Conservation (phyloP, 2,329 filamentous ascomycete species). For the Neonectria faginata region DNA sequence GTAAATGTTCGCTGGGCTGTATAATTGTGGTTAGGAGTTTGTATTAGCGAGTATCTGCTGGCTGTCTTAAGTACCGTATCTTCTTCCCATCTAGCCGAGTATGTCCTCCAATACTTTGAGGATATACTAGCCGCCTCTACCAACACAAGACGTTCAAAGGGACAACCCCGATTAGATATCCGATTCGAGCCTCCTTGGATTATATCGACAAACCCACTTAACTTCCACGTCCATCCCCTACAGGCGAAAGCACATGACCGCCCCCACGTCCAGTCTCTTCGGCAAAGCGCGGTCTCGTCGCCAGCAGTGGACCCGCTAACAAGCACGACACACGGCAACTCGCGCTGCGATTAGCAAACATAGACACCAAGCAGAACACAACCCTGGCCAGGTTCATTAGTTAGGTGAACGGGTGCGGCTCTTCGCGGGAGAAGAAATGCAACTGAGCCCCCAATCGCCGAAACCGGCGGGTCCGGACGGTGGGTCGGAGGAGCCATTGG, state of each 20-base stretch:
- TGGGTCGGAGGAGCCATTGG: slow-evolving; percentile 36
- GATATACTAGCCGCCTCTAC: too few species aligned
- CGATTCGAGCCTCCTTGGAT: too few species aligned
- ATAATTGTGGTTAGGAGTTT: too few species aligned
- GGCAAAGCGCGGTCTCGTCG: slow-evolving; percentile 42
- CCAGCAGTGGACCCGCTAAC: slow-evolving; percentile 25
- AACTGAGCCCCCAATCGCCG: slow-evolving; percentile 32
- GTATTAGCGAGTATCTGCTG: too few species aligned
- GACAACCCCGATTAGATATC: too few species aligned
- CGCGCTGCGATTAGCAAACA: slow-evolving; percentile 8
- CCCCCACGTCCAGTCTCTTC: slow-evolving; percentile 34
- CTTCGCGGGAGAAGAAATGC: slow-evolving; percentile 41
- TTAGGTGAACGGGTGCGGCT: slow-evolving; percentile 38
- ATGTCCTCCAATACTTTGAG: too few species aligned
- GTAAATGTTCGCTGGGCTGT: too few species aligned
- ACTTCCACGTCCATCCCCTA: neutral
- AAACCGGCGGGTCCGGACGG: slow-evolving; percentile 34
- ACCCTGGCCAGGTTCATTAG: neutral
- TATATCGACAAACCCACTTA: too few species aligned
- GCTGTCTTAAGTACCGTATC: too few species aligned
- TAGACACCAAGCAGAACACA: neutral
- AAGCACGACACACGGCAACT: slow-evolving; percentile 1
- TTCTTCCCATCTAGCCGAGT: too few species aligned
- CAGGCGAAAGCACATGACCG: slow-evolving; percentile 38
- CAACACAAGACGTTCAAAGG: too few species aligned